Base-by-base conservation (phyloP, 371 early-diverging fungal genomes). In the Syncephalastrum monosporum region DNA sequence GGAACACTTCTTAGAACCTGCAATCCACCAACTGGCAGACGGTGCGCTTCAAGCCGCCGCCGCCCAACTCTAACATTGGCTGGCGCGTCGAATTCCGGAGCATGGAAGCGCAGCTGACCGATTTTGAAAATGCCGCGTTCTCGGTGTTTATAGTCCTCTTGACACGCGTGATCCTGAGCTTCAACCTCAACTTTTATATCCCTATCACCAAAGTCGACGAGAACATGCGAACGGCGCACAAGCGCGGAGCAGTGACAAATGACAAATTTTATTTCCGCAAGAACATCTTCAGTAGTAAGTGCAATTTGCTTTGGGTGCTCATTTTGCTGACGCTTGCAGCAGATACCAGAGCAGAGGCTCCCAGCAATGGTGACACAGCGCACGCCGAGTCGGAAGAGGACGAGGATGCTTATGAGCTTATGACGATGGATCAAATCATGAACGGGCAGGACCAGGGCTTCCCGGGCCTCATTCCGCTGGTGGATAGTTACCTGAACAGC, bases 21-120 rank as follows among this genome's bases (percentile, higher is more conserved):
- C 99, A 99, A 83, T 94, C 94, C 21, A 99, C 99, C 51, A 99
- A 99, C 74, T 99, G 99, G 99, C 97, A 99, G 77, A 94, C 96
- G 12, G 91, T 98, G 85, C 87, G 99, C 13, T 98, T 99, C 82
- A 99, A 99, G 78, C 95, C 96, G 23, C 99, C 99, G 16, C 94
- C 96, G 48, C 92, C 93, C 5, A 82, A 86, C 50, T 84, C 87
- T 41, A 82, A 87, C 6, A 93, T 95, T 57, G 98, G 98, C 3
- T 99, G 99, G 99, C 86, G 98, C 48, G 96, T 99, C 33, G 99
- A 99, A 75, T 96, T 99, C 75, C 85, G 99, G 33, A 87, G 95
- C 52, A 96, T 99, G 93, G 99, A 99, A 71, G 86, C 96, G 48
- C 99, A 99, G 72, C 68, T 97, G 21, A 98, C 97, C 1, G 98